Percentiles rank a stretch among this genome's conserved stretches.
These are phyloP conservation scores for Anthoceros angustus DNA, from an alignment of 225 moss, liverwort and hornwort species.

Conservation along the genomic window DNA sequence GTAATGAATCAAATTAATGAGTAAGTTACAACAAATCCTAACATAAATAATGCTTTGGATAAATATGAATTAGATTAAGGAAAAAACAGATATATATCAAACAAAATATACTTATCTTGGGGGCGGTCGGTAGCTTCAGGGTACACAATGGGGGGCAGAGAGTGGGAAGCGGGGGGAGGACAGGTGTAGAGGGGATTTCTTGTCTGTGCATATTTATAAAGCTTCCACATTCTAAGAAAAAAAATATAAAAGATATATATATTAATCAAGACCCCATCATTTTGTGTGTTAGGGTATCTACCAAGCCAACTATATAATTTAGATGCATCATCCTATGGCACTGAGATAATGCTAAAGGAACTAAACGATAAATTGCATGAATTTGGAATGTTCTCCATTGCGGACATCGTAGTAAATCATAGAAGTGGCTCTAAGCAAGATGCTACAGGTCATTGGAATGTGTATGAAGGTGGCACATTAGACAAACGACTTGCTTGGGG, in stretches of 20 bases:
- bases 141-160: too few species aligned
- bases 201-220: too few species aligned
- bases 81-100: not conserved
- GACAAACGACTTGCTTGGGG: constrained; percentile 72
- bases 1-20: constrained; percentile 13
- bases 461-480: constrained; percentile 59
- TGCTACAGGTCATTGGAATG: constrained; percentile 49
- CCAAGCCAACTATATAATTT: constrained; percentile 62
- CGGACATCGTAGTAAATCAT: constrained; percentile 72
- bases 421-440: constrained; percentile 60
- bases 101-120: not conserved
- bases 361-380: constrained; percentile 44
- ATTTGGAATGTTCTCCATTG: constrained; percentile 38
- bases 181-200: too few species aligned
- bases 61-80: not conserved
- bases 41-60: not conserved
- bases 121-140: too few species aligned
- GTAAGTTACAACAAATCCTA: too few species aligned
- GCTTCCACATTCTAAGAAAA: not conserved
- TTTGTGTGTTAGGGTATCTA: constrained; percentile 38
- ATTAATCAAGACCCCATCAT: not conserved
- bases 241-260: not conserved
- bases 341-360: constrained; percentile 36
- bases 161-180: too few species aligned
- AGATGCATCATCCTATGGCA: constrained; percentile 56